These are phyloP conservation scores for Fusarium nisikadoi DNA, from an alignment of 2,329 filamentous ascomycete genomes.

Conservation along the genomic window DNA sequence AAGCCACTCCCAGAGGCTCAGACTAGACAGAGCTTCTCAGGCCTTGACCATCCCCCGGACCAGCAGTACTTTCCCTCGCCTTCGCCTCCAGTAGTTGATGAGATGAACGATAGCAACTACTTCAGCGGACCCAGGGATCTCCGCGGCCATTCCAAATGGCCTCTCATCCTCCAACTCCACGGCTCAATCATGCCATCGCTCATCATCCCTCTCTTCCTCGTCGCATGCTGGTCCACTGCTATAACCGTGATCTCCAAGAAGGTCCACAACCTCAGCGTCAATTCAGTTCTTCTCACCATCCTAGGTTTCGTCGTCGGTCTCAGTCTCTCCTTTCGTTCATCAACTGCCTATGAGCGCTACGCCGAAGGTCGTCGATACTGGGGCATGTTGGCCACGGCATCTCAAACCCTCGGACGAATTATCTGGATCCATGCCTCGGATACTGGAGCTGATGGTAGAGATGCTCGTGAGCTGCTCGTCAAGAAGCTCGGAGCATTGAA, in stretches of 20 bases:
- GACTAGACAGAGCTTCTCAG: background rate
- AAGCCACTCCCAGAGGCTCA: background rate
- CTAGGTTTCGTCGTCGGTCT: conserved; percentile 85
- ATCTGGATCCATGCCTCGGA: conserved; percentile 84
- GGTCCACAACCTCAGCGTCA: conserved; percentile 52
- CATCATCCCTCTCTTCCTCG: conserved; percentile 73
- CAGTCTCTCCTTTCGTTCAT: conserved; percentile 78
- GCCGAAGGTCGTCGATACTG: conserved; percentile 72
- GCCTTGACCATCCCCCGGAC: accelerated
- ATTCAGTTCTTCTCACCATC: conserved; percentile 71
- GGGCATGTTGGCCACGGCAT: conserved; percentile 68
- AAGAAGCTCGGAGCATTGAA: conserved; percentile 80
- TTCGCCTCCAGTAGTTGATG: accelerated
- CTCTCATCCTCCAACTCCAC: conserved; percentile 78
- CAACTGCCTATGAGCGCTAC: conserved; percentile 80
- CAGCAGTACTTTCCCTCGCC: background rate
- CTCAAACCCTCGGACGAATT: conserved; percentile 75
- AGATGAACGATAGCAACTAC: conserved; percentile 61
- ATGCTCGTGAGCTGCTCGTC: conserved; percentile 74
- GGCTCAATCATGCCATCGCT: conserved; percentile 80
- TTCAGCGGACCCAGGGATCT: conserved; percentile 75
- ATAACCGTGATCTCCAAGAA: conserved; percentile 68
- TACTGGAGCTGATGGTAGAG: conserved; percentile 56
- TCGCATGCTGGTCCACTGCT: conserved; percentile 72
- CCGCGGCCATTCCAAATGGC: conserved; percentile 79